These are phyloP conservation scores for Plasmopara halstedii DNA, from an alignment of 352 stramenopile genomes.

Conservation along the genomic window DNA sequence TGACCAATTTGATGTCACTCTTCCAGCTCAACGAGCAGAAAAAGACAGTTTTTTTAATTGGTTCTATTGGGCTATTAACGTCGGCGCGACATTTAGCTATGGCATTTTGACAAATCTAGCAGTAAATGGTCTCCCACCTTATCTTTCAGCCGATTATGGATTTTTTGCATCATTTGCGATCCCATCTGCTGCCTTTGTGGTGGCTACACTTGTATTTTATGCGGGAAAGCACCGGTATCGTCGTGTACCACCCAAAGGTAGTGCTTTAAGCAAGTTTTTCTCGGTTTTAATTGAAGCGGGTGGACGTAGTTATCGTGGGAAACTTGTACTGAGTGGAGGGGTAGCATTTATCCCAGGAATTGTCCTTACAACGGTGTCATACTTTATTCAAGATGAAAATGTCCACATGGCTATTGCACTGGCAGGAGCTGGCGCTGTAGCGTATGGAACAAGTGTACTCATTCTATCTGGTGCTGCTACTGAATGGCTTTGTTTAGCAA, in stretches of 20 bases:
- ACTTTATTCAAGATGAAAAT: conserved; percentile 57
- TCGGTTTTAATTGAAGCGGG: conserved; percentile 59
- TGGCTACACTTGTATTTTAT: conserved; percentile 78
- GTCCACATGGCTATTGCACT: conserved; percentile 61
- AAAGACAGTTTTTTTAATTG: conserved; percentile 91
- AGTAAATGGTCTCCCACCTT: conserved; percentile 81
- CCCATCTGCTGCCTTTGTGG: conserved; percentile 69
- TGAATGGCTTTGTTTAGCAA: conserved; percentile 49
- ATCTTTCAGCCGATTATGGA: conserved; percentile 72
- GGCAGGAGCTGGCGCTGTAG: conserved; percentile 33
- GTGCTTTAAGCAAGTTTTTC: conserved; percentile 65
- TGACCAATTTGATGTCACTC: conserved; percentile 74
- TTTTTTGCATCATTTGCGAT: conserved; percentile 88
- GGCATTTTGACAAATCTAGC: conserved; percentile 86
- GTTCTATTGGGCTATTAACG: conserved; percentile 93
- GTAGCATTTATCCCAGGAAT: conserved; percentile 68
- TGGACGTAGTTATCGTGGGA: conserved; percentile 38
- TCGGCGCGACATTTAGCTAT: conserved; percentile 88
- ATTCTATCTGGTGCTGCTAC: conserved; percentile 54
- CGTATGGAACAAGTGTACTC: conserved; percentile 67
- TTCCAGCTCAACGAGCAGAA: conserved; percentile 56
- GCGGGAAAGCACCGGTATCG: conserved; percentile 51
- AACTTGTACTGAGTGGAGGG: conserved; percentile 68
- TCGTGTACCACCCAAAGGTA: conserved; percentile 66
- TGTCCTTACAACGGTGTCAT: conserved; percentile 67